Base-by-base conservation (phyloP, 257 asterid genomes). In the Jaltomata sinuosa region DNA sequence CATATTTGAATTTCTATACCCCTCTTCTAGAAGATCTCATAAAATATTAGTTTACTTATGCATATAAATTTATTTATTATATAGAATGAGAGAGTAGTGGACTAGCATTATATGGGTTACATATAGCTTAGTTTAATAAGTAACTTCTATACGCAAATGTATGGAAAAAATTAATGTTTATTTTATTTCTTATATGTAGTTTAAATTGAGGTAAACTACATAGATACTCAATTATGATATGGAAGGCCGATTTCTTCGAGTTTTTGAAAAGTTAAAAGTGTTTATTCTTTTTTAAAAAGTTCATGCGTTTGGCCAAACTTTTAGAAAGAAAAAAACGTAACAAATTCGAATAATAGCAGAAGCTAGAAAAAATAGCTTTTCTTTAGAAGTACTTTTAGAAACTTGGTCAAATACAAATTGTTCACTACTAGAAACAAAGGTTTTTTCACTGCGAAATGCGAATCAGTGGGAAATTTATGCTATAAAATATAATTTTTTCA, bases 11-110 rank as follows among this genome's bases (percentile, higher is more conserved):
- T 45, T 77, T 55, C 11, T 42, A 2, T 32, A 61, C 31, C 21
- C 10, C 12, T 68, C 36, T 49, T 83, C 81, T 84, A 78, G 78
- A 80, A 81, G 25, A 49, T 57, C 32, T 32, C 15, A 36, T 45
- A 57, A 83, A 52, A 34, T 49, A 72, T 71, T 84, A 64, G 82
- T 84, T 79, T 83, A 57, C 78, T 65, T 10, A 38, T 65, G n/a
- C 32, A 67, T 50, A 31, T 42, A 54, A 34, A 16, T 31, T 10
- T 25, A 9, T 10, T 34, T 10, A 36, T 11, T 61, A 42, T 42
- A 42, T 42, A 36, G 19, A 10, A 38, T 82, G 18, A 57, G 40
- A 72, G 21, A 72, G 29, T 40, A 72, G 29, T 40, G 34, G 54
- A 40, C 53, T 71, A 40, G 21, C 49, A 72, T 14, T 74, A 45